These are phyloP conservation scores for Chaetomium olivaceum DNA, from an alignment of 2,329 filamentous ascomycete species.

Conservation along the genomic window DNA sequence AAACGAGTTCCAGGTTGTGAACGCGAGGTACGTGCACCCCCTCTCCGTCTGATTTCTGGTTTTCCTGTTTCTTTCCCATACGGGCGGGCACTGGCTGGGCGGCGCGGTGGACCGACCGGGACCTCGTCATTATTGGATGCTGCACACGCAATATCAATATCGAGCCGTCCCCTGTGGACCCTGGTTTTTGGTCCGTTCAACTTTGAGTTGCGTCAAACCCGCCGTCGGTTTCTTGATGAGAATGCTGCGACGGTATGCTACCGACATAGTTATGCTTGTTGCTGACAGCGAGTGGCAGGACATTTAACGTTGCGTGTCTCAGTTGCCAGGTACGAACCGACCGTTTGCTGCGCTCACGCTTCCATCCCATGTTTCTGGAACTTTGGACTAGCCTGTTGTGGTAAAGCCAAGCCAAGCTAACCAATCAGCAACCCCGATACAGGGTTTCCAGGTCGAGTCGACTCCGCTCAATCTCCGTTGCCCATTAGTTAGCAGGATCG, in stretches of 20 bases:
- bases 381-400: slow-evolving; percentile 22
- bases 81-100: background rate
- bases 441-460: slow-evolving; percentile 16
- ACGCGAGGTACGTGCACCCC: slow-evolving; percentile 23
- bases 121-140: slow-evolving; percentile 15
- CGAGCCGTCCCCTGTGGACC: slow-evolving; percentile 20
- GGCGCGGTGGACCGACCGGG: slow-evolving; percentile 10
- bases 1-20: background rate
- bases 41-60: background rate
- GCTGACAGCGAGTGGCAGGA: slow-evolving; percentile 13
- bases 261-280: background rate
- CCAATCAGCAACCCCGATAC: slow-evolving; percentile 22
- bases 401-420: slow-evolving; percentile 15
- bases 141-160: slow-evolving; percentile 28
- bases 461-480: slow-evolving; percentile 26
- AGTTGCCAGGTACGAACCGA: slow-evolving; percentile 15
- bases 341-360: background rate
- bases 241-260: background rate
- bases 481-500: slow-evolving; percentile 20
- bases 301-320: slow-evolving; percentile 11
- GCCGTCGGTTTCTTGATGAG: slow-evolving; percentile 6
- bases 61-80: background rate
- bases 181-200: slow-evolving; percentile 1
- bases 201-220: background rate
- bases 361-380: slow-evolving; percentile 27